A percentile compares a stretch with the other conserved stretches of the same genome.
Conservation (phyloP, 2,329 filamentous ascomycete genomes). For the Fusarium chlamydosporum region DNA sequence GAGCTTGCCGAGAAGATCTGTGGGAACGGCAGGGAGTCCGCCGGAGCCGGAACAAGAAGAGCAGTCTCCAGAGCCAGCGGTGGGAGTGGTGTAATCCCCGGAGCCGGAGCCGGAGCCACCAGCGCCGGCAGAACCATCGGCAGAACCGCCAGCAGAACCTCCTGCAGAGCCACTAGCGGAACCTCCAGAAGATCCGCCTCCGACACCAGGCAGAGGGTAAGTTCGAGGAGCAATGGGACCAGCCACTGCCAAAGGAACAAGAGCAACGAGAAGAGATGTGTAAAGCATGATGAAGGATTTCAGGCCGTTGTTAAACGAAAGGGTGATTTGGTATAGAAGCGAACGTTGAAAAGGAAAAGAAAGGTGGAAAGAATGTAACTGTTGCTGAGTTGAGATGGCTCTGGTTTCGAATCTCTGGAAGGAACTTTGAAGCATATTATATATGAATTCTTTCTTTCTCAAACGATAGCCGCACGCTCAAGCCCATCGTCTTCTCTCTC, state of each 20-base stretch:
- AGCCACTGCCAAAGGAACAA: constrained; percentile 45
- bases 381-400: constrained; percentile 33
- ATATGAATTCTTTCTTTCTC: constrained; percentile 22
- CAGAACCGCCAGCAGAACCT: too few species aligned
- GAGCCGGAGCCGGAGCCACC: not conserved
- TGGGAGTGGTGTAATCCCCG: too few species aligned
- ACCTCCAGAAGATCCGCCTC: constrained; percentile 3
- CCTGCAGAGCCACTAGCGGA: too few species aligned
- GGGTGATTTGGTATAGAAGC: constrained; percentile 11
- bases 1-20: not conserved
- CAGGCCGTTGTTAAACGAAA: constrained; percentile 17
- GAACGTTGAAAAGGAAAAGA: constrained; percentile 11
- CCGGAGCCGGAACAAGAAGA: not conserved
- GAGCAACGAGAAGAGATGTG: constrained; percentile 42
- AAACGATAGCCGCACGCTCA: constrained; percentile 25
- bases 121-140: not conserved
- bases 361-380: constrained; percentile 26
- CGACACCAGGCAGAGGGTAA: not conserved
- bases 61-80: too few species aligned
- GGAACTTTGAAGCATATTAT: constrained; percentile 4
- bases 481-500: constrained; percentile 1
- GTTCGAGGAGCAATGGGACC: constrained; percentile 39
- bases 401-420: constrained; percentile 2
- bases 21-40: not conserved
- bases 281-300: constrained; percentile 40